These are phyloP conservation scores for Ceratocystis huliohia DNA, from an alignment of 2,329 filamentous ascomycete species.

Conservation along the genomic window DNA sequence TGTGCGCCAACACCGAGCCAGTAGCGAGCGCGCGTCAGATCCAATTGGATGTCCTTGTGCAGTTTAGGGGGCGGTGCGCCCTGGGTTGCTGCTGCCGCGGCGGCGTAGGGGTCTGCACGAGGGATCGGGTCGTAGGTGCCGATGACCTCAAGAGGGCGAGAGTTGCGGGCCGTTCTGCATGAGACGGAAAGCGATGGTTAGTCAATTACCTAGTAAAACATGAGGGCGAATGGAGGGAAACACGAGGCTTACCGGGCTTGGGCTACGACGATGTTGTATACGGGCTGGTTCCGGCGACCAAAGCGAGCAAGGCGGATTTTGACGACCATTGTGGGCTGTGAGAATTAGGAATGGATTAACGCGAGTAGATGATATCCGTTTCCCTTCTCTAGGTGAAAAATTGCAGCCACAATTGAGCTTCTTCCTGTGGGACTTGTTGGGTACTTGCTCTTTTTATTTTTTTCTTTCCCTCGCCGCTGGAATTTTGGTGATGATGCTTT, in stretches of 20 bases:
- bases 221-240: not conserved
- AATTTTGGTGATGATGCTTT: conserved; percentile 1
- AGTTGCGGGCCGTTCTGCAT: conserved; percentile 70
- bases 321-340: conserved; percentile 59
- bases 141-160: conserved; percentile 84
- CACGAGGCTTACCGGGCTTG: conserved; percentile 62
- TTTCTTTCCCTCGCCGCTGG: not conserved
- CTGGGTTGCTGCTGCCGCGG: conserved; percentile 38
- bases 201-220: not conserved
- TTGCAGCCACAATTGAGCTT: not conserved
- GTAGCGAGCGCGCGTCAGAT: conserved; percentile 70
- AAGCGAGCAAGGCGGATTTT: conserved; percentile 90
- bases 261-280: conserved; percentile 95
- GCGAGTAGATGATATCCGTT: too few relatives aligned
- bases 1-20: conserved; percentile 97
- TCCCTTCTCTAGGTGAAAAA: not conserved
- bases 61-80: conserved; percentile 63
- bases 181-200: conserved; percentile 7
- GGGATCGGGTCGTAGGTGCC: conserved; percentile 62
- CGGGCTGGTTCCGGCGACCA: conserved; percentile 72
- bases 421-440: not conserved
- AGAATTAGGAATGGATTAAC: not conserved
- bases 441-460: not conserved
- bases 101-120: conserved; percentile 46
- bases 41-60: conserved; percentile 86